Evolutionary conservation across 768 basidiomycete genomes (phyloP).

Genomic region (Mycena galericulata): DNA sequence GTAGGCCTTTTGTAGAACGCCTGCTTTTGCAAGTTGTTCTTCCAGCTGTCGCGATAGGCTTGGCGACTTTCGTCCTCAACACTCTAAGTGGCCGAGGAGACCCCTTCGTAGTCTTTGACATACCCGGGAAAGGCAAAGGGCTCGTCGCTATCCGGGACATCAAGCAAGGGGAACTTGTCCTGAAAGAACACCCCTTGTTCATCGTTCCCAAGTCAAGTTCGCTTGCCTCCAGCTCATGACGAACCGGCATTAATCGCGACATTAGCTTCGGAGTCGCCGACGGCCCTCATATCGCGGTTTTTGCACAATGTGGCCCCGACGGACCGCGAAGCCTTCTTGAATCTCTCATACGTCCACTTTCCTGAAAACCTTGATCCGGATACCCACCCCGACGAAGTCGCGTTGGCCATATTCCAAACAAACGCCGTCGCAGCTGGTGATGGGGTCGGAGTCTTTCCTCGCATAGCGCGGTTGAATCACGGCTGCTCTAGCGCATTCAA

Average conservation of each 20-base stretch:
- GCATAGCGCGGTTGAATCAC: conserved; percentile 75
- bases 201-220: conserved; percentile 62
- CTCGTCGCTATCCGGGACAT: conserved; percentile 65
- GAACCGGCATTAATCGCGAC: conserved; percentile 4
- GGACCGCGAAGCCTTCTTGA: conserved; percentile 58
- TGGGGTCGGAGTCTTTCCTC: conserved; percentile 73
- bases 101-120: conserved; percentile 55
- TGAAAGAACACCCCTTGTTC: conserved; percentile 68
- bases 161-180: conserved; percentile 69
- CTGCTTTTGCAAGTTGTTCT: conserved; percentile 12
- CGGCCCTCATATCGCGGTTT: conserved; percentile 52
- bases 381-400: conserved; percentile 57
- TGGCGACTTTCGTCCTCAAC: conserved; percentile 1
- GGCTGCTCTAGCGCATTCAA: conserved; percentile 78
- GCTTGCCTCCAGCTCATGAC: background rate
- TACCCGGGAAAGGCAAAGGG: conserved; percentile 69
- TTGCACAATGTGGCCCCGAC: conserved; percentile 47
- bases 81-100: background rate
- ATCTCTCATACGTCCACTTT: conserved; percentile 69
- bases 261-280: conserved; percentile 59
- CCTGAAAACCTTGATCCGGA: conserved; percentile 54
- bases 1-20: background rate
- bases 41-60: conserved; percentile 9
- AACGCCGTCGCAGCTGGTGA: conserved; percentile 70
- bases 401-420: conserved; percentile 74